A percentile compares a stretch with the other conserved stretches of the same genome.
Conservation (phyloP, 2,329 filamentous ascomycete species). For the Teratosphaeria gauchensis region DNA sequence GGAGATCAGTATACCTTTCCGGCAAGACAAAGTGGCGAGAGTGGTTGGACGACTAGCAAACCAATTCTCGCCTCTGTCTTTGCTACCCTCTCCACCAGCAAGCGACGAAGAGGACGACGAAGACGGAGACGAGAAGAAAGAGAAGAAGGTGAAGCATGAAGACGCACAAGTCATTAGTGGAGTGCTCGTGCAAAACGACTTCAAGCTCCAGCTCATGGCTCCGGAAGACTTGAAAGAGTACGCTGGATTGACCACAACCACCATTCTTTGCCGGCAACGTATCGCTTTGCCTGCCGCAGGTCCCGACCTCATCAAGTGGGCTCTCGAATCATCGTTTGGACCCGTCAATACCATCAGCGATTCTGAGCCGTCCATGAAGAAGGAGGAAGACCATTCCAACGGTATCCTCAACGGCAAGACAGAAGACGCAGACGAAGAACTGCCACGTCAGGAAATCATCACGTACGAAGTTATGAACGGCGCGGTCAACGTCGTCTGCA, state of each 20-base stretch:
- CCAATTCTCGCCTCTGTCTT: slow-evolving; percentile 58
- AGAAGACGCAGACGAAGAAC: slow-evolving; percentile 57
- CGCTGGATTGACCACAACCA: slow-evolving; percentile 91
- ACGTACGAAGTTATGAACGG: slow-evolving; percentile 76
- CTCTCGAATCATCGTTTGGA: slow-evolving; percentile 87
- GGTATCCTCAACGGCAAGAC: slow-evolving; percentile 11
- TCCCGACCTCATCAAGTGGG: slow-evolving; percentile 86
- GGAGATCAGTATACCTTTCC: slow-evolving; percentile 89
- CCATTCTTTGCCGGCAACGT: slow-evolving; percentile 84
- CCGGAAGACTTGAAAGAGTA: slow-evolving; percentile 94
- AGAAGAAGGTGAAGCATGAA: slow-evolving; percentile 16
- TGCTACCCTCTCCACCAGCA: slow-evolving; percentile 24
- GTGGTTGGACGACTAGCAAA: slow-evolving; percentile 84
- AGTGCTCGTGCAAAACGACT: slow-evolving; percentile 93
- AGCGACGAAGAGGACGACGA: slow-evolving; percentile 30
- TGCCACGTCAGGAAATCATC: slow-evolving; percentile 41
- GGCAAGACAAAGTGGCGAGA: slow-evolving; percentile 87
- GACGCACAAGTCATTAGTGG: slow-evolving; percentile 58
- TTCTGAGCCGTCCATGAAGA: background rate
- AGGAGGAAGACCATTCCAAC: slow-evolving; percentile 6
- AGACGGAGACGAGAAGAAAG: slow-evolving; percentile 12
- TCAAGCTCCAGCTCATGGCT: slow-evolving; percentile 94
- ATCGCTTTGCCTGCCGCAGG: slow-evolving; percentile 81
- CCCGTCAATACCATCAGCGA: slow-evolving; percentile 56
- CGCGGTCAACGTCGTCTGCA: slow-evolving; percentile 59